Percentiles rank a stretch among this genome's conserved stretches.
phyloP scores from a whole-genome alignment of 1,284 basidiomycete genomes.

The Cutaneotrichosporon arboriforme region DNA sequence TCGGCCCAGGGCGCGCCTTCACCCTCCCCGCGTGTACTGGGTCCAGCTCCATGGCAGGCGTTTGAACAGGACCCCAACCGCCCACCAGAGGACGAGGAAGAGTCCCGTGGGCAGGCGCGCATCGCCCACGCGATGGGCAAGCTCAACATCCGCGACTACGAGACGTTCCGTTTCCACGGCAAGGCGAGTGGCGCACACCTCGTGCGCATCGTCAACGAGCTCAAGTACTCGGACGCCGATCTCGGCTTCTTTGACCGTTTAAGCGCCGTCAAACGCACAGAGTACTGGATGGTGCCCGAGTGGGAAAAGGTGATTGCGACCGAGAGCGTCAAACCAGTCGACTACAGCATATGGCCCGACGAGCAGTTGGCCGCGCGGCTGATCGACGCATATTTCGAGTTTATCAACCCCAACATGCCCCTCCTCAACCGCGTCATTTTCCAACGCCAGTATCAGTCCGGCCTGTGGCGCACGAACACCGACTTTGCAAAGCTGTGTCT shows the following conservation, averaged over 20 bases:
- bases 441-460: constrained; percentile 56
- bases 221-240: constrained; percentile 52
- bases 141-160: constrained; percentile 41
- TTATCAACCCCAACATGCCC: constrained; percentile 60
- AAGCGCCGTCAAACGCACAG: constrained; percentile 28
- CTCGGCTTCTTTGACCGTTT: constrained; percentile 30
- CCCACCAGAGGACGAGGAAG: constrained; percentile 22
- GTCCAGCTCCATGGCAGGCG: constrained; percentile 31
- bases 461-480: constrained; percentile 57
- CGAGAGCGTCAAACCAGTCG: constrained; percentile 32
- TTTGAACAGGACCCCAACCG: constrained; percentile 34
- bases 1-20: constrained; percentile 22
- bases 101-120: constrained; percentile 18
- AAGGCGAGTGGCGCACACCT: constrained; percentile 65
- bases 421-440: constrained; percentile 75
- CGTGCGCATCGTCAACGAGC: constrained; percentile 59
- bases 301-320: constrained; percentile 46
- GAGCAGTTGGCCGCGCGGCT: constrained; percentile 59
- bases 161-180: constrained; percentile 58
- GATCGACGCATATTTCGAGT: constrained; percentile 63
- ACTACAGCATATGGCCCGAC: constrained; percentile 43
- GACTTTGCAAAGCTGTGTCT: constrained; percentile 65
- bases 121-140: constrained; percentile 32
- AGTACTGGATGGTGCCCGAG: constrained; percentile 46
- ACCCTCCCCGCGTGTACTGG: constrained; percentile 25